Base-by-base conservation (phyloP, 176 grass and related monocot species). In the Juncus inflexus region DNA sequence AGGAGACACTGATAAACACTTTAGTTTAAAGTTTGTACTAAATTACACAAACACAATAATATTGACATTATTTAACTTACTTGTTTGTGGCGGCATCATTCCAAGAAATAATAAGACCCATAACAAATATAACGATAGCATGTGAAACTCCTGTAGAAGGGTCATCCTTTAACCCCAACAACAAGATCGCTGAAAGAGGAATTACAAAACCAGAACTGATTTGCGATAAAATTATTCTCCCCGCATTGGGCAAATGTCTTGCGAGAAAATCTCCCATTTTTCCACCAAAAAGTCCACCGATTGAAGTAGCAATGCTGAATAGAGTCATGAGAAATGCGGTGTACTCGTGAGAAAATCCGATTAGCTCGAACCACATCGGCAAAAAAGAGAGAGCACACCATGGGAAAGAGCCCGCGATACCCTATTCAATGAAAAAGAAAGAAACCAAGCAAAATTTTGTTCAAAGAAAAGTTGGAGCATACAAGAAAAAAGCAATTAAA, bases 331-430 rank as follows among this genome's bases (percentile, higher is more conserved):
- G 76, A 52, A 85, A 37, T 58, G 81, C 83, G 52, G 89, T 92
- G 58, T 78, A 15, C 59, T 66, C 50, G 63, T 85, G 76, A 14
- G 81, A 84, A 73, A 92, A 92, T 12, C 89, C 89, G 50, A 80
- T 67, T 62, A 87, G 80, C 89, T 92, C 89, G 15, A 92, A 82
- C 89, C 89, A 92, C 81, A 92, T 87, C 2, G 84, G 78, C 39
- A 82, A 61, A 72, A 92, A 92, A 42, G 86, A 81, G 66, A 92
- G 75, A 5, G 81, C 70, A 41, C 78, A 78, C 80, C 84, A 84
- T 6, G 84, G 67, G 50, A 91, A 83, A 60, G 87, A 78, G 2
- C 87, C 84, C 0, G 75, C 78, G 61, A 87, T 61, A 12, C 81
- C 89, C 75, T 47, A 47, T 5, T 47, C 4, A 47, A 47, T 47